These are phyloP conservation scores for Schizopora paradoxa DNA, from an alignment of 1,284 basidiomycete genomes.

Conservation along the genomic window DNA sequence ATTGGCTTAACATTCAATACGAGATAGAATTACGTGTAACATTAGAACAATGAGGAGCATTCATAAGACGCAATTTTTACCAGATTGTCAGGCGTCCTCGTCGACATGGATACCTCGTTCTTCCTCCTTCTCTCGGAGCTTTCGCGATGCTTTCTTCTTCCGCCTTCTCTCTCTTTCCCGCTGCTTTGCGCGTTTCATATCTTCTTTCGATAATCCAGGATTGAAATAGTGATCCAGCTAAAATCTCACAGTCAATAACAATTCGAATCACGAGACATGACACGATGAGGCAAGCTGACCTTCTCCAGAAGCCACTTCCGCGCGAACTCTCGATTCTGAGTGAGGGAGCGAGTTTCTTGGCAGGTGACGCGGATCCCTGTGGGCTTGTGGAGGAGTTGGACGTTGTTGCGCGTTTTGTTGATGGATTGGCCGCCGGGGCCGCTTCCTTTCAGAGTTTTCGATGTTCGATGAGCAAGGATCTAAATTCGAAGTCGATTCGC, in stretches of 20 bases:
- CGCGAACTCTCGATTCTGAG: constrained; percentile 65
- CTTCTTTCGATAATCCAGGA: constrained; percentile 69
- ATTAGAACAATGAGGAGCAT: no score
- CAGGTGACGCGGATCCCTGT: constrained; percentile 72
- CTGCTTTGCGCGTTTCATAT: constrained; percentile 60
- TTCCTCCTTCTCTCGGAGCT: constrained; percentile 27
- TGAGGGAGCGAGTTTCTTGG: constrained; percentile 73
- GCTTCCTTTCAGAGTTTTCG: constrained; percentile 46
- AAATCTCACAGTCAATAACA: constrained; percentile 3
- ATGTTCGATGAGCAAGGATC: constrained; percentile 10
- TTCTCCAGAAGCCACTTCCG: constrained; percentile 62
- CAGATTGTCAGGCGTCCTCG: no score
- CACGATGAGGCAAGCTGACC: constrained; percentile 39
- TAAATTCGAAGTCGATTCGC: constrained; percentile 6
- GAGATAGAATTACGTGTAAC: no score
- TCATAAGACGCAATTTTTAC: no score
- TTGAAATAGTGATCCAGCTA: constrained; percentile 68
- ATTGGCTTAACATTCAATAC: no score
- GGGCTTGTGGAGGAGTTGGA: constrained; percentile 74
- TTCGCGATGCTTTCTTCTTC: constrained; percentile 67
- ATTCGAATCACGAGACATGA: not conserved
- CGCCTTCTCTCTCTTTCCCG: constrained; percentile 65
- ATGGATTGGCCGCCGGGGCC: constrained; percentile 83
- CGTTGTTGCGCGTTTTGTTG: constrained; percentile 82
- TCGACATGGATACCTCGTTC: no score